A percentile compares a stretch with the other conserved stretches of the same genome.
Evolutionary conservation across 2,329 filamentous ascomycete species (phyloP).

Genomic region (Herpotrichia juniperi): DNA sequence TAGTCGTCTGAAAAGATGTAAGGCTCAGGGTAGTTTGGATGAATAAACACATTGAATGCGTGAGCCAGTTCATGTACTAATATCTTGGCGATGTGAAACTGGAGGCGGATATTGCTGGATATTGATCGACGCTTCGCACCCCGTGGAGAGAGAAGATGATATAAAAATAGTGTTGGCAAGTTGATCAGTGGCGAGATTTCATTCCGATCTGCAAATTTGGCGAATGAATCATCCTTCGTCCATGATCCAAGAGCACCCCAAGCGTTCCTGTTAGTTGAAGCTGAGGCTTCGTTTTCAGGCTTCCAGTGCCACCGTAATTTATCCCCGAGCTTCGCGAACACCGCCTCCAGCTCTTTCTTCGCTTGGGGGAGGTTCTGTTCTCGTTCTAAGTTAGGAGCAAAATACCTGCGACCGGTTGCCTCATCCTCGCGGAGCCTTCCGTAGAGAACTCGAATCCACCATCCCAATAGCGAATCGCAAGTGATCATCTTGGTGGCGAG

Average conservation of each 20-base stretch:
- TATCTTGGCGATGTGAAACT: background rate
- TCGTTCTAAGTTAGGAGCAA: background rate
- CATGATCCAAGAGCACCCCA: no score
- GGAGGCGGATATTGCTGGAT: background rate
- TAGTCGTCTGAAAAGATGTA: background rate
- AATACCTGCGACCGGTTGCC: background rate
- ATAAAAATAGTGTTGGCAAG: background rate
- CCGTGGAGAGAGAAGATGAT: background rate
- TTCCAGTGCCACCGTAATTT: background rate
- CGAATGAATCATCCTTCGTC: no score
- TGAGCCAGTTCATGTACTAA: background rate
- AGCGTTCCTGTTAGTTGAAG: no score
- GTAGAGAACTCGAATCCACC: conserved; percentile 6
- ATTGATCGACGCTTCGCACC: background rate
- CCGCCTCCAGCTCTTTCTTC: background rate
- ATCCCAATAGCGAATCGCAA: background rate
- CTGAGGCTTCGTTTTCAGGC: background rate
- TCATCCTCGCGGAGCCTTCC: background rate
- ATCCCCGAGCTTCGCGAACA: background rate
- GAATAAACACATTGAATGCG: background rate
- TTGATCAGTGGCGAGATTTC: background rate
- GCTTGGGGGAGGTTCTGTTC: background rate
- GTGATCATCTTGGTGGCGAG: conserved; percentile 2
- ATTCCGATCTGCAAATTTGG: no score
- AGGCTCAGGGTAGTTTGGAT: background rate